Conservation (phyloP, 169 alveolate genomes). For the Cryptosporidium felis region DNA sequence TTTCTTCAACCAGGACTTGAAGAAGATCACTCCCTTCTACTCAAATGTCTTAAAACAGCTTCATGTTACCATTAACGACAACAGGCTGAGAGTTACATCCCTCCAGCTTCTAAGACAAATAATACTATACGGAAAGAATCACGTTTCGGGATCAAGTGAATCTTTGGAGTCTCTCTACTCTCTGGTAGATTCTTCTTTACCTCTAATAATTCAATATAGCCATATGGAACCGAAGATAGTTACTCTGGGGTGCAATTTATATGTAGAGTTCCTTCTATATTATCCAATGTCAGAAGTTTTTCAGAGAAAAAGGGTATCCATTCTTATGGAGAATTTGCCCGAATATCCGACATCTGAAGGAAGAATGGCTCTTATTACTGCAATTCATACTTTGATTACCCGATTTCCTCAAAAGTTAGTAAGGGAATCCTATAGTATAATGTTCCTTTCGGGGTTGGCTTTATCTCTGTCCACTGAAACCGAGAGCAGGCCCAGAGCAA, state of each 20-base stretch:
- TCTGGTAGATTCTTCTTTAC: constrained; percentile 24
- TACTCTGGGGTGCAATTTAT: constrained; percentile 33
- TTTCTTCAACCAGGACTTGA: not conserved
- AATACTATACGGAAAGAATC: constrained; percentile 35
- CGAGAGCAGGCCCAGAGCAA: not conserved
- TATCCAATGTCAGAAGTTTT: constrained; percentile 54
- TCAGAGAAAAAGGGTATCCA: constrained; percentile 49
- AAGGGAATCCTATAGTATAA: constrained; percentile 36
- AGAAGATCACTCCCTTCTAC: constrained; percentile 2
- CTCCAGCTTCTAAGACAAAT: constrained; percentile 48
- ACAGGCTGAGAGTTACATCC: constrained; percentile 39
- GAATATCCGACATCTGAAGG: constrained; percentile 62
- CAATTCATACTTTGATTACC: constrained; percentile 24
- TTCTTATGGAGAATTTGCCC: constrained; percentile 40
- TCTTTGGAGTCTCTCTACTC: constrained; percentile 62
- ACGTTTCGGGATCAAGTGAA: constrained; percentile 31
- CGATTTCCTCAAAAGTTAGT: constrained; percentile 20
- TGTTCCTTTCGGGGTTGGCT: constrained; percentile 32
- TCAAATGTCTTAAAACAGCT: constrained; percentile 23
- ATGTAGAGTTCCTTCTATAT: constrained; percentile 24
- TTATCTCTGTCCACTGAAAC: constrained; percentile 42
- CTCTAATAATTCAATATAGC: constrained; percentile 48
- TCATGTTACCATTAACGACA: constrained; percentile 45
- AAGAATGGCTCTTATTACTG: constrained; percentile 24
- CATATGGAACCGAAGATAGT: constrained; percentile 45